These are phyloP conservation scores for Triticum monococcum DNA, from an alignment of 176 grass and related monocot species.

Conservation along the genomic window DNA sequence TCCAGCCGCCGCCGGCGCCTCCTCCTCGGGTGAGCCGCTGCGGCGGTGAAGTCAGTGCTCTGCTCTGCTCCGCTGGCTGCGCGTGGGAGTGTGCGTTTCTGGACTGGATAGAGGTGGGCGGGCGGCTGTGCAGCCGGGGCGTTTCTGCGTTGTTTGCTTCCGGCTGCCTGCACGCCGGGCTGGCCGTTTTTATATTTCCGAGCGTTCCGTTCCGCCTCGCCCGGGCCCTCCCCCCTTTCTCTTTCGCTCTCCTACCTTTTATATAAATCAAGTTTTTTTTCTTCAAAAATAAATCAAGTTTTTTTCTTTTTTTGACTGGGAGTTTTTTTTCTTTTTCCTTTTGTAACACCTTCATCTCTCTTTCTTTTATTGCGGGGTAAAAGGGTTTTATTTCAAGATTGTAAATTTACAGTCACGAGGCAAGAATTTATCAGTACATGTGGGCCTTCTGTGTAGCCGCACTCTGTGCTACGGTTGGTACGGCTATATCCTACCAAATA, in stretches of 20 bases:
- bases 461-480: no score
- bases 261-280: no score
- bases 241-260: neutral
- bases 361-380: no score
- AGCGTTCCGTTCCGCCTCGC: neutral
- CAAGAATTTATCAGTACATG: no score
- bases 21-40: neutral
- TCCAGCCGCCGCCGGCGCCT: neutral
- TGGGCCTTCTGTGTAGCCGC: no score
- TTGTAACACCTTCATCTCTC: no score
- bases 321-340: no score
- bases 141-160: neutral
- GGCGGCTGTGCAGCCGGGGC: neutral
- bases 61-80: neutral
- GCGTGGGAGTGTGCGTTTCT: conserved; percentile 28
- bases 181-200: conserved; percentile 5
- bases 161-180: neutral
- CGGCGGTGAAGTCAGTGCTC: conserved; percentile 14
- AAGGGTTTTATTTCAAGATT: no score
- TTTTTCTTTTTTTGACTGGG: no score
- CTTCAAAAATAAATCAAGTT: no score
- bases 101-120: conserved; percentile 15
- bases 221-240: neutral
- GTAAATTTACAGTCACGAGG: no score
- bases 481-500: no score